Conservation (phyloP, 169 alveolate species). For the Eimeria necatrix region DNA sequence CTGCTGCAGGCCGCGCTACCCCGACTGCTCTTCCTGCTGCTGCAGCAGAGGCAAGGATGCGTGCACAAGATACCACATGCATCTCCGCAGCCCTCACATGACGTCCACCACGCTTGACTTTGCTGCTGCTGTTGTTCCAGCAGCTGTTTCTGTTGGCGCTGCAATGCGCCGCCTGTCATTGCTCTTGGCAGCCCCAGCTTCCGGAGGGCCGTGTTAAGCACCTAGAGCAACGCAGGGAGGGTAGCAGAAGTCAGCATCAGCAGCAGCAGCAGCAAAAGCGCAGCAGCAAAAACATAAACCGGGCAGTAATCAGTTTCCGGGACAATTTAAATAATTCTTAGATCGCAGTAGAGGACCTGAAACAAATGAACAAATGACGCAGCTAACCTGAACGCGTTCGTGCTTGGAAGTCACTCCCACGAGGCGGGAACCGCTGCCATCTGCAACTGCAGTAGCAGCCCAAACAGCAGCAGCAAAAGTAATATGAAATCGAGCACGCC, state of each 20-base stretch:
- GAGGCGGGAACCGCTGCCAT: conserved; percentile 55
- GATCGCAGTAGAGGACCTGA: background rate
- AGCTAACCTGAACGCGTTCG: conserved; percentile 17
- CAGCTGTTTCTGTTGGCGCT: conserved; percentile 43
- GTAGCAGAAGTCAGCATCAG: background rate
- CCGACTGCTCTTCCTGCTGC: background rate
- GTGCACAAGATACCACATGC: conserved; percentile 6
- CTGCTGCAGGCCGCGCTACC: background rate
- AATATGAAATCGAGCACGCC: background rate
- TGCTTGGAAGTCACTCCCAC: conserved; percentile 8
- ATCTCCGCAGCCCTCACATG: background rate
- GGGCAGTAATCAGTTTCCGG: too few relatives aligned
- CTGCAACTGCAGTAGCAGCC: conserved; percentile 38
- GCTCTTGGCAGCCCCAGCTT: conserved; percentile 1
- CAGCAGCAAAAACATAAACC: background rate
- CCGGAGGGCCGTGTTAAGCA: conserved; percentile 1
- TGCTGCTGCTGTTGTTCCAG: background rate
- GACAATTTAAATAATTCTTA: too few relatives aligned
- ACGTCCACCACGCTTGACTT: conserved; percentile 3
- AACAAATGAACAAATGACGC: background rate
- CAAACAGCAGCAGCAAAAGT: conserved; percentile 18
- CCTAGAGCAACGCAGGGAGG: conserved; percentile 1
- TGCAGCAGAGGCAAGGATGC: background rate
- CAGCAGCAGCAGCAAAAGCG: background rate
- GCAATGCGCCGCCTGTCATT: background rate